Conservation (phyloP, 345 rosid genomes). For the Syzygium aromaticum region DNA sequence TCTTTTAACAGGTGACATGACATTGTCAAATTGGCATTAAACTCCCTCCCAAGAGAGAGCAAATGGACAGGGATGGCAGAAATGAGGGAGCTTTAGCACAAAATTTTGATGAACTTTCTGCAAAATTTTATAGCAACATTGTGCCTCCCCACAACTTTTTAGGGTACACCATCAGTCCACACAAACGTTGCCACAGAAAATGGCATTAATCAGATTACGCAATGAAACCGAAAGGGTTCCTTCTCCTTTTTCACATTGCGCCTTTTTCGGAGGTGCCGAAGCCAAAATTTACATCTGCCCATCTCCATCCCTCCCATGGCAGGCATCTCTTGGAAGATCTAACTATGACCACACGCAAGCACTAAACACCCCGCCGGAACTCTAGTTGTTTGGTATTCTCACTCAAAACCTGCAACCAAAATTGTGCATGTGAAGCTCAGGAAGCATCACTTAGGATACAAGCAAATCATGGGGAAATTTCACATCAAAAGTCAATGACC, state of each 20-base stretch:
- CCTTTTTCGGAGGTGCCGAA: neutral
- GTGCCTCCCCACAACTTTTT: neutral
- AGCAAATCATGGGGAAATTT: neutral
- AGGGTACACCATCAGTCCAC: neutral
- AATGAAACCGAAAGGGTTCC: neutral
- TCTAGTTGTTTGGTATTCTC: constrained; percentile 84
- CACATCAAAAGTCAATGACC: neutral
- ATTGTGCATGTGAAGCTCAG: neutral
- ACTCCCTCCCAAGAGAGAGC: too few species aligned
- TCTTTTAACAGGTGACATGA: neutral
- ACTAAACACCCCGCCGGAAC: constrained; percentile 46
- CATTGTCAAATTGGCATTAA: neutral
- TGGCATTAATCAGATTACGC: neutral
- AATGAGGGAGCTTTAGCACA: neutral
- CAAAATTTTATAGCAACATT: neutral
- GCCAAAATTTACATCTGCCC: neutral
- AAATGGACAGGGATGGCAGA: neutral
- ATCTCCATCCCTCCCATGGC: too few species aligned
- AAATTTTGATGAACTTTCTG: neutral
- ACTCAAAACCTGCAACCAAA: constrained; percentile 37
- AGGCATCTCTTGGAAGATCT: too few species aligned
- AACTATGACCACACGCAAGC: neutral
- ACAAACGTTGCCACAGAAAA: neutral
- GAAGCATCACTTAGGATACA: neutral
- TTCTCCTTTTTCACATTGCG: neutral